Conservation (phyloP, 1,284 basidiomycete genomes). For the Coniferiporia sulphurascens region DNA sequence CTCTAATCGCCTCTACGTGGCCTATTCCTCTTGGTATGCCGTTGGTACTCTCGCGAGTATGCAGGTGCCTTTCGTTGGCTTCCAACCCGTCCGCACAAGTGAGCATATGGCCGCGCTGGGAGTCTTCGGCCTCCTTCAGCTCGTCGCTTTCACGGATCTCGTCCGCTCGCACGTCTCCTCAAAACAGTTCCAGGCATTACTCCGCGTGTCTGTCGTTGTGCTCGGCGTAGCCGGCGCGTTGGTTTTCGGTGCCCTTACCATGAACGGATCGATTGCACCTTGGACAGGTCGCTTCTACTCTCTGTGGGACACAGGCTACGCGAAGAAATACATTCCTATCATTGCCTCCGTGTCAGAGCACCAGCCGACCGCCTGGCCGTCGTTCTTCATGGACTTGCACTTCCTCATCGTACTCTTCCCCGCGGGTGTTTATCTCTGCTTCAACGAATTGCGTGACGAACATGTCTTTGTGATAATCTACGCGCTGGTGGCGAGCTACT, state of each 20-base stretch:
- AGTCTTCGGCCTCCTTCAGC: slow-evolving; percentile 95
- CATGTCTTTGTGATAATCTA: slow-evolving; percentile 99
- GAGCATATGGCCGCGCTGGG: slow-evolving; percentile 99
- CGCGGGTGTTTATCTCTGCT: slow-evolving; percentile 91
- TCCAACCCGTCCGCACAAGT: slow-evolving; percentile 95
- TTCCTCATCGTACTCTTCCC: slow-evolving; percentile 98
- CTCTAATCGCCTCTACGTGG: slow-evolving; percentile 88
- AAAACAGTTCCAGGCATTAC: slow-evolving; percentile 87
- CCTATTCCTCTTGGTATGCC: slow-evolving; percentile 97
- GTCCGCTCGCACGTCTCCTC: slow-evolving; percentile 88
- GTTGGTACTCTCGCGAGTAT: slow-evolving; percentile 96
- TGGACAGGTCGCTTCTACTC: slow-evolving; percentile 99
- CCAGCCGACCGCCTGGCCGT: slow-evolving; percentile 98
- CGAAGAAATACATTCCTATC: slow-evolving; percentile 97
- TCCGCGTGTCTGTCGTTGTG: slow-evolving; percentile 65
- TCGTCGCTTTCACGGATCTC: slow-evolving; percentile 91
- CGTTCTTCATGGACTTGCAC: slow-evolving; percentile 99
- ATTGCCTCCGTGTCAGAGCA: slow-evolving; percentile 99
- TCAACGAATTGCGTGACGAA: slow-evolving; percentile 92
- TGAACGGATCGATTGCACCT: slow-evolving; percentile 94
- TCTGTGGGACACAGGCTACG: slow-evolving; percentile 98
- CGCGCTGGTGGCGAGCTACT: slow-evolving; percentile 93
- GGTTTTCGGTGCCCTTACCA: slow-evolving; percentile 78
- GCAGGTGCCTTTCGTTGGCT: slow-evolving; percentile 99
- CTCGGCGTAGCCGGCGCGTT: slow-evolving; percentile 71